Base-by-base conservation (phyloP, 129 eudicot genomes). In the Lonicera japonica region DNA sequence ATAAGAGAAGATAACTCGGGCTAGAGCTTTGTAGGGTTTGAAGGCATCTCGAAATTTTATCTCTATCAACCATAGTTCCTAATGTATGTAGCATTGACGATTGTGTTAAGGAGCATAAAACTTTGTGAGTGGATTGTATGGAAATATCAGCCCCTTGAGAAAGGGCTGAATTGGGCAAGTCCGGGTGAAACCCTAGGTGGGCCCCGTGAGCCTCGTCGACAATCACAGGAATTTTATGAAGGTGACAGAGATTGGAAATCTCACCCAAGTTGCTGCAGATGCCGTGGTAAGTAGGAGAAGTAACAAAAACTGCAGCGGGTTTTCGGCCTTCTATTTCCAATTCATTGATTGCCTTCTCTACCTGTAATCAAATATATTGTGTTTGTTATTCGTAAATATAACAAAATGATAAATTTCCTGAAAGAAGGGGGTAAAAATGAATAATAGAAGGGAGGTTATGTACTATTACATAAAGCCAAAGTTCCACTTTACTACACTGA, bases 181-280 rank as follows among this genome's bases (percentile, higher is more conserved):
- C 53, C 3, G 43, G 66, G 65, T 91, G 96, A 79, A 91, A 84
- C n/a, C 90, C 88, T 17, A 91, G 80, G 72, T 91, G 97, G 53
- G 97, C 95, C 62, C 97, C 97, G 51, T 91, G 97, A 46, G 97
- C 95, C 75, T 91, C 94, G 65, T 90, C 97, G 12, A 90, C 86
- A 7, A 90, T 87, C 54, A 90, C 1, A 21, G 95, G 97, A 57
- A 84, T 77, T 29, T 60, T 64, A 45, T 57, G 63, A 12, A 80
- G 72, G 70, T 82, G 95, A 63, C 90, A 91, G 11, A 91, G 54
- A 34, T n/a, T 11, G 11, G 88, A 71, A n/a, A 91, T 84, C 19
- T 77, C 66, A 23, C 56, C 54, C 53, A 87, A 62, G 24, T 82
- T 73, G 78, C 88, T 87, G 82, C 96, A 87, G 25, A 91, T 82